Conservation (phyloP, 2,329 filamentous ascomycete species). For the Fusarium sp. region DNA sequence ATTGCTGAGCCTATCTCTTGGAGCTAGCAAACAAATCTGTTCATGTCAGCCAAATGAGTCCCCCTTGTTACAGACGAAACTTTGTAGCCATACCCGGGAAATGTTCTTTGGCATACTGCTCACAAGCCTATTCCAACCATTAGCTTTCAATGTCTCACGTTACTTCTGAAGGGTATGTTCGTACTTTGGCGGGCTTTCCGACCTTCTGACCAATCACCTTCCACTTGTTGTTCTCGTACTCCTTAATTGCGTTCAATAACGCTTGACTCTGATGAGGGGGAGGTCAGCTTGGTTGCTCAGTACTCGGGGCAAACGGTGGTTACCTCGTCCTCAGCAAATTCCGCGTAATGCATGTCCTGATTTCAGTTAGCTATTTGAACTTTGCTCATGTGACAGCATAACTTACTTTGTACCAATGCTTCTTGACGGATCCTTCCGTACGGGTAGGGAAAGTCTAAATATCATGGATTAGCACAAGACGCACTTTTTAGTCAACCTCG, state of each 20-base stretch:
- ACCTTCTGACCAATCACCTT: constrained; percentile 97
- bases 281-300: constrained; percentile 37
- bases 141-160: neutral
- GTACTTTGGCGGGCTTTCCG: constrained; percentile 91
- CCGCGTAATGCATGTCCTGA: constrained; percentile 98
- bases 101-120: constrained; percentile 95
- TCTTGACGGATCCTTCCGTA: constrained; percentile 98
- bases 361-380: constrained; percentile 22
- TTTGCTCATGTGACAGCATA: neutral
- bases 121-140: constrained; percentile 57
- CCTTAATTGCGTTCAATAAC: constrained; percentile 93
- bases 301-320: constrained; percentile 48
- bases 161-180: neutral
- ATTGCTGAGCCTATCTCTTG: constrained; percentile 51
- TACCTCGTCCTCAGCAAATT: constrained; percentile 98
- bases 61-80: constrained; percentile 40
- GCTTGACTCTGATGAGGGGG: constrained; percentile 72
- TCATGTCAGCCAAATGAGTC: constrained; percentile 49
- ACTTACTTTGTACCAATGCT: constrained; percentile 97
- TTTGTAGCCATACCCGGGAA: constrained; percentile 68
- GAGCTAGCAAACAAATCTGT: constrained; percentile 56
- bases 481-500: constrained; percentile 1
- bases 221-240: constrained; percentile 99
- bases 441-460: constrained; percentile 87
- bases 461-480: constrained; percentile 6